phyloP scores from a whole-genome alignment of 306 rosid species.

The Leucaena leucocephala region DNA sequence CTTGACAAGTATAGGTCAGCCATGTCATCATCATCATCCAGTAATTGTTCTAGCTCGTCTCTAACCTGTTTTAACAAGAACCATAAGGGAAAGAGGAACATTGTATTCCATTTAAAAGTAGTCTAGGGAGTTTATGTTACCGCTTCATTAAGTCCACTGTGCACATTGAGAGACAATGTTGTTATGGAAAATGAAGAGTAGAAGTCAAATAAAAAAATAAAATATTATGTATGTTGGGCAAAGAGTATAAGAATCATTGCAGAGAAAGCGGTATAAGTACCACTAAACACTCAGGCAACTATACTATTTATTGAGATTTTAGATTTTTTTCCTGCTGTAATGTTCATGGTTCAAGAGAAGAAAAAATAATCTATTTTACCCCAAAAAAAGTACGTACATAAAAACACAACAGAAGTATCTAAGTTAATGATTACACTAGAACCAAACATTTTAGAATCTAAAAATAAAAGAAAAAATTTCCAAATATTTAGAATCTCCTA shows the following conservation, averaged over 20 bases:
- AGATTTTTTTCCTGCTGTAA: neutral
- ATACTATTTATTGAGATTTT: too few species aligned
- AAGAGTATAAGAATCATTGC: constrained; percentile 14
- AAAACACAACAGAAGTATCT: neutral
- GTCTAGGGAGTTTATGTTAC: constrained; percentile 22
- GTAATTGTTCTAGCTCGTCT: constrained; percentile 93
- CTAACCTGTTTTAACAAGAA: constrained; percentile 51
- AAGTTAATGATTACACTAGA: neutral
- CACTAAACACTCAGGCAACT: neutral
- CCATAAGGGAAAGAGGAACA: constrained; percentile 9
- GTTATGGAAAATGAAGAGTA: neutral
- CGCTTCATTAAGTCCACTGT: constrained; percentile 12
- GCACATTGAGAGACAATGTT: constrained; percentile 7
- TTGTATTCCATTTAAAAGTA: constrained; percentile 25
- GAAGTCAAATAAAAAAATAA: neutral
- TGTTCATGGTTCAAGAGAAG: neutral
- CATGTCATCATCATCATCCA: constrained; percentile 96
- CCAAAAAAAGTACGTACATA: neutral
- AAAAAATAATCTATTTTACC: neutral
- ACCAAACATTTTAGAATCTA: neutral
- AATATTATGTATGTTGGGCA: neutral
- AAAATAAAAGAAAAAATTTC: neutral
- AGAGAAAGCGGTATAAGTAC: neutral
- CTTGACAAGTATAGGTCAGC: constrained; percentile 94
- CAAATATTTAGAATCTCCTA: neutral